Evolutionary conservation across 208 protist genomes (phyloP), one percentile per base, ranked within the genome.

Genomic region (Herpetomonas samuelpessoai): DNA sequence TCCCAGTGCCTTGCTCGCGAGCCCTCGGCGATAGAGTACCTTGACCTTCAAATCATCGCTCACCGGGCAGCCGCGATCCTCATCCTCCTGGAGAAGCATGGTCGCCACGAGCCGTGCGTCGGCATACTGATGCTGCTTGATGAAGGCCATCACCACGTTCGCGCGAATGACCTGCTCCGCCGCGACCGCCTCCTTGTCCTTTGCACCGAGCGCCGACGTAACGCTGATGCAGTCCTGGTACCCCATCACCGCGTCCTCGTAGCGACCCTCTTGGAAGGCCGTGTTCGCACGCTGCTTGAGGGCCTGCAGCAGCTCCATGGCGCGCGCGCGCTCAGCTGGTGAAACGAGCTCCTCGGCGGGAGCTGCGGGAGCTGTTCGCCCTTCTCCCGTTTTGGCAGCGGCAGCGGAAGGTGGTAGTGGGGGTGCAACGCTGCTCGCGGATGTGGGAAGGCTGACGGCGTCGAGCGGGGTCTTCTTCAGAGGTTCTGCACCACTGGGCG

Each of bases 171-270:
- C 66, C 48, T 87, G 79, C 35, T 81, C 61, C 1, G 77, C 57
- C 51, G 52, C 44, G 35, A 87, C 73, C 9, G 75, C 77, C 62
- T 86, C 80, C 16, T 49, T 56, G 19, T 91, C 84, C 0, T 19
- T 25, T 0, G 65, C 60, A 9, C 82, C 84, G 7, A 94, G 68
- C 16, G 64, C 79, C 0, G 59, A 55, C 12, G 74, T 80, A 14
- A 86, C 72, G 60, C 83, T 74, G 29, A 94, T 49, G 58, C 84
- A 94, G 47, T 85, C 74, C 65, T 94, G 79, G 50, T 94, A 94
- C 24, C 68, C 52, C 38, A 65, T 48, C 19, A 94, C 38, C 3
- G 88, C 88, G 19, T 77, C 77, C 25, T 88, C 88, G 51, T 72
- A 87, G 48, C 77, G 74, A 1, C 74, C 73, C 24, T 69, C 62